A percentile compares a stretch with the other conserved stretches of the same genome.
Evolutionary conservation across 2,329 filamentous ascomycete species (phyloP).

Genomic region (Exophiala sideris): DNA sequence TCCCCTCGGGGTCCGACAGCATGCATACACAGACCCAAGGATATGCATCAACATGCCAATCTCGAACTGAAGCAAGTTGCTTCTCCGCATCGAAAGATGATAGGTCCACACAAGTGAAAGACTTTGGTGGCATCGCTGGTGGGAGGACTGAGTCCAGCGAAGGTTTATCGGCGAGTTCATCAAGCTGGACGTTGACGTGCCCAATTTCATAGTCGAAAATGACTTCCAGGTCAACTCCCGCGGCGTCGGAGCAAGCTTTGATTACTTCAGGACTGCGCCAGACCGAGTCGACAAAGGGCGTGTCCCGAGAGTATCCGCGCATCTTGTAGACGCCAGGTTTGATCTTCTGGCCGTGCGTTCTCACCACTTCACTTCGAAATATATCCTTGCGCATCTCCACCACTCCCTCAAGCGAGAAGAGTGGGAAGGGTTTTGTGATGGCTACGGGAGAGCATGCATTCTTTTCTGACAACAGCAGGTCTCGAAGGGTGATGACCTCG

Average conservation of each 20-base stretch:
- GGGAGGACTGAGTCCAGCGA: conserved; percentile 35
- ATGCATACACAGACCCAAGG: conserved; percentile 53
- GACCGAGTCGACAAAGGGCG: conserved; percentile 58
- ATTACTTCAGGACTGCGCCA: conserved; percentile 56
- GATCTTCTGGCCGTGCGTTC: conserved; percentile 54
- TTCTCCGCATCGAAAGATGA: too few relatives aligned
- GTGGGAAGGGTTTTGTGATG: conserved; percentile 59
- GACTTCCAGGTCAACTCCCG: conserved; percentile 57
- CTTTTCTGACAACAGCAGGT: conserved; percentile 52
- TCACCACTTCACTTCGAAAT: conserved; percentile 51
- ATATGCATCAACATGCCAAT: conserved; percentile 51
- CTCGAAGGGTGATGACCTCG: conserved; percentile 56
- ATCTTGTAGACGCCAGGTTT: background rate
- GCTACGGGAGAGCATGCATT: conserved; percentile 60
- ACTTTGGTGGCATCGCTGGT: background rate
- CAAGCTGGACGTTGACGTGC: conserved; percentile 50
- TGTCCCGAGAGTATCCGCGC: conserved; percentile 48
- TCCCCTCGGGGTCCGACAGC: conserved; percentile 48
- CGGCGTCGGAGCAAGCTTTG: conserved; percentile 52
- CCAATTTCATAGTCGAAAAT: conserved; percentile 57
- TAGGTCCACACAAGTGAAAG: too few relatives aligned
- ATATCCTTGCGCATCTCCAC: conserved; percentile 58
- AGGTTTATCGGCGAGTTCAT: too few relatives aligned
- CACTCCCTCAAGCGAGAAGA: conserved; percentile 60
- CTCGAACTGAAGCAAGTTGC: conserved; percentile 28